These are phyloP conservation scores for Pseudogymnoascus sp. DNA, from an alignment of 2,329 filamentous ascomycete genomes.

Conservation along the genomic window DNA sequence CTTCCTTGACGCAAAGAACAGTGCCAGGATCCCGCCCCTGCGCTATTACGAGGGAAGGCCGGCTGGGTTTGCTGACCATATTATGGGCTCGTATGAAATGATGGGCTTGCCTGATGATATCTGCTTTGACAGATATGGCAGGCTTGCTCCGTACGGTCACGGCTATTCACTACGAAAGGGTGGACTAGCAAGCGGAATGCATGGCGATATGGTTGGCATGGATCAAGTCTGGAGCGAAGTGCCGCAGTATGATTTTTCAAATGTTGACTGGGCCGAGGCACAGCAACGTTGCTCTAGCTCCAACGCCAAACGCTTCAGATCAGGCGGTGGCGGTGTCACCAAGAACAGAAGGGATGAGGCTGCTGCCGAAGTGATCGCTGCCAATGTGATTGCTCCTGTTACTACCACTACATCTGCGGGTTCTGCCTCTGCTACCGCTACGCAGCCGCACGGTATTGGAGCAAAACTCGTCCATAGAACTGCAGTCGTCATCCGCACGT, in stretches of 20 bases:
- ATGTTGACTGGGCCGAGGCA: constrained; percentile 70
- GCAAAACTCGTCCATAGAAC: constrained; percentile 48
- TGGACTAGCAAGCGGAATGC: constrained; percentile 76
- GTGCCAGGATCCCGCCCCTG: constrained; percentile 59
- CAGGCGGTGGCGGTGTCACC: neutral
- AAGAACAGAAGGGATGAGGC: neutral
- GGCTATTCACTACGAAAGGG: constrained; percentile 75
- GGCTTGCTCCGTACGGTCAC: constrained; percentile 81
- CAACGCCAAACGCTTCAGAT: constrained; percentile 61
- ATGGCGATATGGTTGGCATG: constrained; percentile 75
- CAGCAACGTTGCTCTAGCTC: constrained; percentile 66
- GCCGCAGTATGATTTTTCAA: constrained; percentile 68
- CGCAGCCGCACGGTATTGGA: constrained; percentile 8
- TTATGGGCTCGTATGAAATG: constrained; percentile 79
- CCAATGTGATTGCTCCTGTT: neutral
- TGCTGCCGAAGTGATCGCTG: neutral
- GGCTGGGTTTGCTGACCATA: constrained; percentile 73
- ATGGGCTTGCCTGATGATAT: constrained; percentile 74
- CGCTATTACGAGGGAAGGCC: constrained; percentile 72
- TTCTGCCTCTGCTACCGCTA: neutral
- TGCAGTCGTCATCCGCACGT: constrained; percentile 74
- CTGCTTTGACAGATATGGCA: constrained; percentile 88
- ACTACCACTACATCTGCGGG: neutral
- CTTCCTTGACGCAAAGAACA: constrained; percentile 64
- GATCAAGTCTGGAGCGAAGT: constrained; percentile 68